phyloP scores from a whole-genome alignment of 306 rosid species.

The Cucurbita moschata region DNA sequence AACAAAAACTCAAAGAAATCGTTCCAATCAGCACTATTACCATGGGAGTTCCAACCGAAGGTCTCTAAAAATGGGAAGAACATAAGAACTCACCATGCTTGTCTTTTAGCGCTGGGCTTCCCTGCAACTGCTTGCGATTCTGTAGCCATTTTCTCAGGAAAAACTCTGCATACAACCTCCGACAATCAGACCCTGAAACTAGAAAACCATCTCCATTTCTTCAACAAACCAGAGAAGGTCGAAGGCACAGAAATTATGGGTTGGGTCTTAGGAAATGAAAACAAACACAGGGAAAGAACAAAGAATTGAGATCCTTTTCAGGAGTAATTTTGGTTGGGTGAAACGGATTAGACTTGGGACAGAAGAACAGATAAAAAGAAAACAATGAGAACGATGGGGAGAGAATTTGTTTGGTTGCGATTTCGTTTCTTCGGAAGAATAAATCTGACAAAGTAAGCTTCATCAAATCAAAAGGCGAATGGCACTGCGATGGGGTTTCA shows the following conservation, averaged over 20 bases:
- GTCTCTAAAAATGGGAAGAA: neutral
- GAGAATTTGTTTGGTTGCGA: slow-evolving; percentile 25
- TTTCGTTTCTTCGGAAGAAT: slow-evolving; percentile 14
- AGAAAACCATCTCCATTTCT: slow-evolving; percentile 17
- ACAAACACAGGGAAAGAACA: slow-evolving; percentile 12
- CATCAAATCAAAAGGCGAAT: neutral
- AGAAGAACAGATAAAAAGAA: slow-evolving; percentile 12
- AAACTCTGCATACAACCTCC: neutral
- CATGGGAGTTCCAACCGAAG: neutral
- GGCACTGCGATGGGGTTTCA: slow-evolving; percentile 36
- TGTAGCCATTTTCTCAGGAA: slow-evolving; percentile 36
- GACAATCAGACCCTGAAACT: slow-evolving; percentile 4
- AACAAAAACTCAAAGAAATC: neutral
- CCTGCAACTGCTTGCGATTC: slow-evolving; percentile 13
- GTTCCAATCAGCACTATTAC: neutral
- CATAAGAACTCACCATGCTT: slow-evolving; percentile 59
- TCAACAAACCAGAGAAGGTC: neutral
- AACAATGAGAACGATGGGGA: slow-evolving; percentile 4
- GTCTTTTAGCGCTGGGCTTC: slow-evolving; percentile 66
- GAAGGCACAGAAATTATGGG: slow-evolving; percentile 2
- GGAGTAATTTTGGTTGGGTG: neutral
- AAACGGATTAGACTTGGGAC: slow-evolving; percentile 7
- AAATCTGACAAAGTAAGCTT: slow-evolving; percentile 12
- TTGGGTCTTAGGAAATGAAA: neutral
- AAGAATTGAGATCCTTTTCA: slow-evolving; percentile 7